These are phyloP conservation scores for Huiozyma sinensis DNA, from an alignment of 805 yeast species.

Conservation along the genomic window DNA sequence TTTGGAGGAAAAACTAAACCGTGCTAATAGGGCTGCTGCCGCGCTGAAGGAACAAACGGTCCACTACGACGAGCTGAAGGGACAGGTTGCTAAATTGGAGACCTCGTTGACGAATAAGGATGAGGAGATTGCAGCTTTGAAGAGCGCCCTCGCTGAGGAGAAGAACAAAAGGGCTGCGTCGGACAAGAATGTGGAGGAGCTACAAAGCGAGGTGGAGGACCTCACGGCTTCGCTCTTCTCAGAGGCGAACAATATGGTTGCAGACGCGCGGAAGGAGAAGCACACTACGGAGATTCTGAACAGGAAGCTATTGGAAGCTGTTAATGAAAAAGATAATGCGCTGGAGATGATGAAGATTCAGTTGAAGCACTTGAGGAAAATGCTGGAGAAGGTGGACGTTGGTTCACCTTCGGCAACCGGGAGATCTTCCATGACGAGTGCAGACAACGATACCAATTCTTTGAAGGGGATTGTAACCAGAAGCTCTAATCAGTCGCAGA, in stretches of 20 bases:
- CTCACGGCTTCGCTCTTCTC: conserved; percentile 65
- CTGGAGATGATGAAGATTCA: conserved; percentile 58
- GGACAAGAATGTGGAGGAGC: conserved; percentile 45
- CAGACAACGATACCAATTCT: conserved; percentile 12
- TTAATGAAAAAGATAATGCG: conserved; percentile 59
- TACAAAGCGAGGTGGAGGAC: conserved; percentile 71
- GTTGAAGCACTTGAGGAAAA: conserved; percentile 50
- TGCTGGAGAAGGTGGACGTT: conserved; percentile 42
- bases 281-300: conserved; percentile 51
- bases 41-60: conserved; percentile 13
- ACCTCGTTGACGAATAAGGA: conserved; percentile 13
- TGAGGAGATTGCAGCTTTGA: conserved; percentile 27
- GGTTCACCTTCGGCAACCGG: conserved; percentile 8
- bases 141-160: conserved; percentile 21
- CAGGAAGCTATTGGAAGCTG: conserved; percentile 38
- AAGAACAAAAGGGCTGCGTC: conserved; percentile 36
- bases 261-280: conserved; percentile 61
- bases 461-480: conserved; percentile 11
- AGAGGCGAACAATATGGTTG: conserved; percentile 80
- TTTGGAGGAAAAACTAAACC: conserved; percentile 40
- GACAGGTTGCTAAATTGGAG: conserved; percentile 27
- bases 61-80: conserved; percentile 24
- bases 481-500: conserved; percentile 5
- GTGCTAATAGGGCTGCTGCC: conserved; percentile 29
- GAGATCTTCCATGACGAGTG: conserved; percentile 4